Base-by-base conservation (phyloP, 1,284 basidiomycete species). In the Ustilago lituana region DNA sequence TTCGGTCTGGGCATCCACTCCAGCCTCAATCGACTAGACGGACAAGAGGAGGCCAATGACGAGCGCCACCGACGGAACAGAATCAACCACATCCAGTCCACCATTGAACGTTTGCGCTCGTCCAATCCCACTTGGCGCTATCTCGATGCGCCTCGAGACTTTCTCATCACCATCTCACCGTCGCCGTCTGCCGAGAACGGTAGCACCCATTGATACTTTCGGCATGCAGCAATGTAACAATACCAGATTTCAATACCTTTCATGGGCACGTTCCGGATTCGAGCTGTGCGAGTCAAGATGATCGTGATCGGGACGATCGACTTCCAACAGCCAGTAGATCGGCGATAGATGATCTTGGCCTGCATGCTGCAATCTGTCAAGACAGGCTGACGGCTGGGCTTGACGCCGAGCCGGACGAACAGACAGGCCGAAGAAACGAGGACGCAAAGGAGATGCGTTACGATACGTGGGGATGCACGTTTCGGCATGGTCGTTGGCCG, bases 1-100 rank as follows among this genome's bases (percentile, higher is more conserved):
- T 63, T 63, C 40, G 66, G 66, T 3, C 40, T 69, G 9, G 55
- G 55, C 2, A 54, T 59, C 11, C 52, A 53, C 12, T 69, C 66
- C 5, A 62, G 59, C 26, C 45, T 62, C 8, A 51, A 52, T 22
- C 49, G 58, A 2, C 27, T 63, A 14, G 50, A 69, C 19, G 48
- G 45, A 9, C 38, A 56, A 20, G 41, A 63, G 22, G 52, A 69
- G 27, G 66, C 66, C 7, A 38, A 47, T 10, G 51, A 68, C 23
- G 46, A 58, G 31, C 51, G 59, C 15, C 33, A 29, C 12, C 46
- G 66, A 10, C 43, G 66, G 20, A 55, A 38, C 19, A 45, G 44
- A 27, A 59, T 69, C 44, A 20, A 45, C 10, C 38, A 60, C 8
- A 29, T 59, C 17, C 56, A 59, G 38, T 51, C 55, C 2, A 63